A percentile compares a stretch with the other conserved stretches of the same genome.
Conservation (phyloP, 2,329 filamentous ascomycete species). For the Claviceps citrina region DNA sequence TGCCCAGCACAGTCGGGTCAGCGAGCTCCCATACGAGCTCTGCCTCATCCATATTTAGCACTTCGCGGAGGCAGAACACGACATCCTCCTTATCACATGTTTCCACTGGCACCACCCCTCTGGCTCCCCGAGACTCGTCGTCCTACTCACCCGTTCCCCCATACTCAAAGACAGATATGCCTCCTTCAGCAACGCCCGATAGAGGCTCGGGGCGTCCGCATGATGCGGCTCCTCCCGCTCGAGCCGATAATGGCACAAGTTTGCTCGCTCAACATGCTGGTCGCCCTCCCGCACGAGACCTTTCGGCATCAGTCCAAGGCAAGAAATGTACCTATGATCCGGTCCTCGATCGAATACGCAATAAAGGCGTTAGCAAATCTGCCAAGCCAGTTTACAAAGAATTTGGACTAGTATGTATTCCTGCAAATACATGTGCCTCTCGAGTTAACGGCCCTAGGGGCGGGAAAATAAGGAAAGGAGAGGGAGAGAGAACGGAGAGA, state of each 20-base stretch:
- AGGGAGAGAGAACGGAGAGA: conserved; percentile 8
- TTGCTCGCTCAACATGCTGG: conserved; percentile 20
- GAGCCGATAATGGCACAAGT: conserved; percentile 19
- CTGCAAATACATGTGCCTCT: conserved; percentile 20
- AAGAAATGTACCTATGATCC: conserved; percentile 48
- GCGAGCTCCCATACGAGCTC: conserved; percentile 57
- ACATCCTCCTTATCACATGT: conserved; percentile 27
- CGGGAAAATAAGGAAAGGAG: no score
- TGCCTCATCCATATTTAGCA: conserved; percentile 56
- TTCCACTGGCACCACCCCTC: conserved; percentile 18
- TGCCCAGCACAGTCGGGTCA: conserved; percentile 55
- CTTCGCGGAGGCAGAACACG: conserved; percentile 25
- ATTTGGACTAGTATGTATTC: conserved; percentile 51
- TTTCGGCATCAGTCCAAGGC: conserved; percentile 36
- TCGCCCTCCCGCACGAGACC: conserved; percentile 42
- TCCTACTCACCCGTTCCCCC: conserved; percentile 31
- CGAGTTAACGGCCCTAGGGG: no score
- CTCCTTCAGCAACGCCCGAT: conserved; percentile 34
- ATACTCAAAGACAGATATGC: conserved; percentile 38
- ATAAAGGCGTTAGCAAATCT: conserved; percentile 37
- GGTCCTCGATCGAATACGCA: conserved; percentile 33
- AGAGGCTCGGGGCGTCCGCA: conserved; percentile 15
- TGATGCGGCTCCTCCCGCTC: conserved; percentile 9
- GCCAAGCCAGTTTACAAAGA: conserved; percentile 46
- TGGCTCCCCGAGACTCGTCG: conserved; percentile 31